Evolutionary conservation across 345 rosid species (phyloP).

Genomic region (Turritis glabra): DNA sequence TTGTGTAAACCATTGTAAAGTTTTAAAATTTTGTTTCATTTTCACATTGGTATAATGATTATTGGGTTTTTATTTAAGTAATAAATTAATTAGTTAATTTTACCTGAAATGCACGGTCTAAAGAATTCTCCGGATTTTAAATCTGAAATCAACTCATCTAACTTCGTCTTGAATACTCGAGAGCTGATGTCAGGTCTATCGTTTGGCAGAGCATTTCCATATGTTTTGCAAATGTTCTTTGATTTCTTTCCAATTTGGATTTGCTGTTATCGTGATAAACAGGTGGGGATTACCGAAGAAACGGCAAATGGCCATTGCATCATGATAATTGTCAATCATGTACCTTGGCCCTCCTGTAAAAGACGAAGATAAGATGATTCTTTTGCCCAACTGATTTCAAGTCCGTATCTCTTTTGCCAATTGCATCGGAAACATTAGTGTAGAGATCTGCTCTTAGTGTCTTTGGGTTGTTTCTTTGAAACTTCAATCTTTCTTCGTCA

Average conservation of each 20-base stretch:
- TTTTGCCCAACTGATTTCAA: neutral
- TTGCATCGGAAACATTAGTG: neutral
- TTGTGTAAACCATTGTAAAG: too few species aligned
- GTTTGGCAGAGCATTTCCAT: too few species aligned
- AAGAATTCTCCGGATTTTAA: too few species aligned
- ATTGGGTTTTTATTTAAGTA: too few species aligned
- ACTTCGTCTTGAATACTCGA: too few species aligned
- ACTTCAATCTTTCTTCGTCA: too few species aligned
- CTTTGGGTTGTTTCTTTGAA: slow-evolving; percentile 13
- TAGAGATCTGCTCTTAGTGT: neutral
- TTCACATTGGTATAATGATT: too few species aligned
- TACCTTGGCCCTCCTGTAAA: slow-evolving; percentile 16
- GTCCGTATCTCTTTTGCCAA: neutral
- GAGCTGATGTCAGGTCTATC: too few species aligned
- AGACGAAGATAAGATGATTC: neutral
- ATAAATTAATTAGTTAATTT: too few species aligned
- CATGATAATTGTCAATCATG: neutral
- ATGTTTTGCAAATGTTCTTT: neutral
- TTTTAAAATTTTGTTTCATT: too few species aligned
- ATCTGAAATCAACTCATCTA: too few species aligned
- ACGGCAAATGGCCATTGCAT: slow-evolving; percentile 5
- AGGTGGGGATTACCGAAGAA: neutral
- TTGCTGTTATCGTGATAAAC: slow-evolving; percentile 1
- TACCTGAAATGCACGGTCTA: too few species aligned
- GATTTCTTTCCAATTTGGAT: neutral